Evolutionary conservation across 371 early-diverging fungal genomes (phyloP), one percentile per base, ranked within the genome.

Genomic region (Quaeritorhiza haematococci): DNA sequence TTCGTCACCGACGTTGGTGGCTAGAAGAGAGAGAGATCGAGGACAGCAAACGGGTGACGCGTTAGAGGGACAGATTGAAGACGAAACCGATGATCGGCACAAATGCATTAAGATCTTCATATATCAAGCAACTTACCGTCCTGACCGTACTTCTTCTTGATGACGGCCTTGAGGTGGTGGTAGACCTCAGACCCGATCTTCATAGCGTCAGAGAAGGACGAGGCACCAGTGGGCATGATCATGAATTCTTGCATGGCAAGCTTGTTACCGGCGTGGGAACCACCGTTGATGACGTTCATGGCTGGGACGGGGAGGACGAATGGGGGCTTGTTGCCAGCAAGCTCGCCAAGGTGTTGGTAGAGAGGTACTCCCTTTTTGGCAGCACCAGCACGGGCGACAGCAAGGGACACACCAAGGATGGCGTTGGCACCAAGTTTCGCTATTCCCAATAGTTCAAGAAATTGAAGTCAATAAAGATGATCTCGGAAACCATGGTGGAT

Each of bases 241-340:
- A 99, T 99, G 75, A 98, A 97, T 81, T 99, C 99, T 75, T 99
- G 99, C 89, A 98, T 93, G 67, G 94, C 92, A 35, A 99, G 85
- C 78, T 91, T 94, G 91, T 98, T 98, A 67, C 98, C 98, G 61
- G 98, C 95, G 73, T 99, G 99, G 53, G 89, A 85, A 53, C 99
- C 99, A 71, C 99, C 99, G 83, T 99, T 99, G 79, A 99, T 91
- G 62, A 99, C 94, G 80, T 99, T 99, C 84, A 99, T 96, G 60
- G 93, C 85, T 34, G 99, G 98, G 27, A 95, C 92, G 47, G 99
- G 99, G 52, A 98, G 85, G 56, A 92, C 89, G 65, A 87, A 88
- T 62, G 88, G 87, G 59, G 81, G 82, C 76, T 84, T 87, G 72
- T 84, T 79, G 55, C 77, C 71, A 49, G 94, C 83, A 35, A 97